phyloP scores from a whole-genome alignment of 257 asterid species.

The Euphrasia confusa region DNA sequence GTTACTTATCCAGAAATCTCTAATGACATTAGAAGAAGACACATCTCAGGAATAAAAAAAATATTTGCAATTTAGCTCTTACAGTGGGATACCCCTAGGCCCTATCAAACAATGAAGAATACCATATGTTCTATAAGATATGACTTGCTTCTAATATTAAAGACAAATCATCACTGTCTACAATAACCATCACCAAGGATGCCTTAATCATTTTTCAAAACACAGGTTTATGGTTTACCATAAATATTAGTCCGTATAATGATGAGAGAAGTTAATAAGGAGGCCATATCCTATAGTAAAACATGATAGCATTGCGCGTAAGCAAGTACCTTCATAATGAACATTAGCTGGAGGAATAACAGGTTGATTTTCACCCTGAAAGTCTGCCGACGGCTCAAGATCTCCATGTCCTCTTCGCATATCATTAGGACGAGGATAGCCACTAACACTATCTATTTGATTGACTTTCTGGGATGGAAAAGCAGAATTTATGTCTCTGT shows the following conservation, averaged over 20 bases:
- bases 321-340: constrained; percentile 52
- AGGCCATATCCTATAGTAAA: not conserved
- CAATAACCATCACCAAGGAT: not conserved
- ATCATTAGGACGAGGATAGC: constrained; percentile 27
- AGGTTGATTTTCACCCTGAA: constrained; percentile 62
- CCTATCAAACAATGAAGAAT: not conserved
- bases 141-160: not conserved
- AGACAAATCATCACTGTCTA: not conserved
- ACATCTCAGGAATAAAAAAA: constrained; percentile 3
- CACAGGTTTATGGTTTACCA: constrained; percentile 3
- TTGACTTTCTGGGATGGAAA: constrained; percentile 28
- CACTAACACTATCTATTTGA: constrained; percentile 29
- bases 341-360: constrained; percentile 35
- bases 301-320: constrained; percentile 16
- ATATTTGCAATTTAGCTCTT: constrained; percentile 1
- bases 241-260: not conserved
- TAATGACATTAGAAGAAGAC: not conserved
- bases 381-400: constrained; percentile 37
- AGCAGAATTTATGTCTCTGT: constrained; percentile 26
- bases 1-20: not conserved
- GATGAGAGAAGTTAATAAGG: too few species aligned
- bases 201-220: not conserved
- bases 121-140: not conserved
- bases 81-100: not conserved
- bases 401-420: constrained; percentile 31